Conservation (phyloP, 176 grass and related monocot species). For the Sorghum bicolor region Sorghum_bicolor_NCBIv3 NC_012875.2:59009501-59010000, state of each 20-base stretch:
- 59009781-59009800: conserved; percentile 42
- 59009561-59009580: background rate
- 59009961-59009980: conserved; percentile 78
- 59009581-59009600: background rate
- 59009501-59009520: conserved; percentile 84
- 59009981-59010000: conserved; percentile 84
- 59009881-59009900: background rate
- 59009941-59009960: conserved; percentile 80
- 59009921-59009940: background rate
- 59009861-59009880: background rate
- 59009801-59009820: background rate
- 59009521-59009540: conserved; percentile 37
- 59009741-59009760: conserved; percentile 28
- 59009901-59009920: background rate
- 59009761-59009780: conserved; percentile 40
- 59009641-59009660: background rate
- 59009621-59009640: background rate
- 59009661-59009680: conserved; percentile 37
- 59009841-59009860: background rate
- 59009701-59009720: conserved; percentile 68
- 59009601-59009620: background rate
- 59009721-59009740: conserved; percentile 65
- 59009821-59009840: background rate
- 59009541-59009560: background rate
- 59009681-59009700: conserved; percentile 82